Conservation (phyloP, 768 basidiomycete genomes). For the Auriculariales sp. region DNA sequence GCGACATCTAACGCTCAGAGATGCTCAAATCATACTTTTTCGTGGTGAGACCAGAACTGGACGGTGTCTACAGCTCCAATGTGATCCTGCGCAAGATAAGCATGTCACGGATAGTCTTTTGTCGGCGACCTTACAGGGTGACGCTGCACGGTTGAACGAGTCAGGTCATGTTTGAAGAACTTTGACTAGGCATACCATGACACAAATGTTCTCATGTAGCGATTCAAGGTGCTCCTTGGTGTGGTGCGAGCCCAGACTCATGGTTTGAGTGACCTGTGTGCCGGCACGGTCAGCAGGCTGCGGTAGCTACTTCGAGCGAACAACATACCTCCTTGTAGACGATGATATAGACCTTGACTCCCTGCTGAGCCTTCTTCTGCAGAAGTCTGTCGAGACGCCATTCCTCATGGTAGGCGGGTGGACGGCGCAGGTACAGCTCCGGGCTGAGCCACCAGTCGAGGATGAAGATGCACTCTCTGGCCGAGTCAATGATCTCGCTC, state of each 20-base stretch:
- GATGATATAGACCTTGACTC: slow-evolving; percentile 81
- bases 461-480: slow-evolving; percentile 79
- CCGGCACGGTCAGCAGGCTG: background rate
- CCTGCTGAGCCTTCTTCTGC: slow-evolving; percentile 78
- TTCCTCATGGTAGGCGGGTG: slow-evolving; percentile 70
- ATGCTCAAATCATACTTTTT: slow-evolving; percentile 34
- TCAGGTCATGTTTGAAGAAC: background rate
- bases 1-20: background rate
- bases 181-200: slow-evolving; percentile 28
- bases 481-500: slow-evolving; percentile 75
- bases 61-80: slow-evolving; percentile 33
- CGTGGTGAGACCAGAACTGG: slow-evolving; percentile 87
- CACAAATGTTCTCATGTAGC: slow-evolving; percentile 76
- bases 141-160: slow-evolving; percentile 19
- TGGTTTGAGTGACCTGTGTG: slow-evolving; percentile 71
- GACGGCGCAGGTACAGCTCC: slow-evolving; percentile 87
- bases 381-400: slow-evolving; percentile 82
- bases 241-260: slow-evolving; percentile 77
- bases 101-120: background rate
- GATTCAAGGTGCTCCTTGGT: slow-evolving; percentile 73
- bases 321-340: slow-evolving; percentile 81
- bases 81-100: background rate
- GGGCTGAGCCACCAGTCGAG: slow-evolving; percentile 92
- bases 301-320: background rate
- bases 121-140: slow-evolving; percentile 33